Conservation (phyloP, 345 rosid species). For the Balakata baccata region DNA sequence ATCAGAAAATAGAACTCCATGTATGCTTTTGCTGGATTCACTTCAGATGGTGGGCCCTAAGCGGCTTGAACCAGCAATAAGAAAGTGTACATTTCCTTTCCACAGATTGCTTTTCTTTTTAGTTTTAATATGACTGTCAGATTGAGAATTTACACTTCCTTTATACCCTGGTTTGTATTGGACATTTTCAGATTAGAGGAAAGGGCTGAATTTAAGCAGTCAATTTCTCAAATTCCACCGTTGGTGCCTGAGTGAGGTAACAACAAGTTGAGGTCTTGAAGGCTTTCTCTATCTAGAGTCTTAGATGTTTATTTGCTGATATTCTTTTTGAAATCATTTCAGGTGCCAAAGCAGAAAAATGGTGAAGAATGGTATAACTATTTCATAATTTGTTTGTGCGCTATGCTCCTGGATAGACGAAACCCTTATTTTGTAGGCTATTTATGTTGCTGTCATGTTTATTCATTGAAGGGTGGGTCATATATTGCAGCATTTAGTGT, state of each 20-base stretch:
- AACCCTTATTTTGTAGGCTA: slow-evolving; percentile 55
- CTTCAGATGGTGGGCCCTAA: slow-evolving; percentile 48
- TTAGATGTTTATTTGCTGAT: neutral
- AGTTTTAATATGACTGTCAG: neutral
- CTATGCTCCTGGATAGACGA: slow-evolving; percentile 40
- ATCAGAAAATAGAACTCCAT: slow-evolving; percentile 38
- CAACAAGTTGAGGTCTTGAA: neutral
- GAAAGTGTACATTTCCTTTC: slow-evolving; percentile 35
- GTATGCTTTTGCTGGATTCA: slow-evolving; percentile 71
- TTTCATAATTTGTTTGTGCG: slow-evolving; percentile 59
- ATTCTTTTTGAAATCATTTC: neutral
- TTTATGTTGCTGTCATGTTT: slow-evolving; percentile 5
- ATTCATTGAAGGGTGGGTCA: neutral
- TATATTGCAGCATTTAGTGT: neutral
- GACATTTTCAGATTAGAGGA: slow-evolving; percentile 48
- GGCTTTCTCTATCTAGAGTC: neutral
- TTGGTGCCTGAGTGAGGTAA: slow-evolving; percentile 15
- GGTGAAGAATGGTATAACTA: slow-evolving; percentile 62
- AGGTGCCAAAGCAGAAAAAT: slow-evolving; percentile 75
- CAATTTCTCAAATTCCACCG: slow-evolving; percentile 28
- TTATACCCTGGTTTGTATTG: slow-evolving; percentile 48
- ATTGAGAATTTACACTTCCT: slow-evolving; percentile 1
- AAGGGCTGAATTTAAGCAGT: slow-evolving; percentile 37
- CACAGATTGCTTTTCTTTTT: neutral
- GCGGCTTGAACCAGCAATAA: slow-evolving; percentile 57